A percentile compares a stretch with the other conserved stretches of the same genome.
phyloP scores from a whole-genome alignment of 2,329 filamentous ascomycete species.

The Alternaria alternata region DNA sequence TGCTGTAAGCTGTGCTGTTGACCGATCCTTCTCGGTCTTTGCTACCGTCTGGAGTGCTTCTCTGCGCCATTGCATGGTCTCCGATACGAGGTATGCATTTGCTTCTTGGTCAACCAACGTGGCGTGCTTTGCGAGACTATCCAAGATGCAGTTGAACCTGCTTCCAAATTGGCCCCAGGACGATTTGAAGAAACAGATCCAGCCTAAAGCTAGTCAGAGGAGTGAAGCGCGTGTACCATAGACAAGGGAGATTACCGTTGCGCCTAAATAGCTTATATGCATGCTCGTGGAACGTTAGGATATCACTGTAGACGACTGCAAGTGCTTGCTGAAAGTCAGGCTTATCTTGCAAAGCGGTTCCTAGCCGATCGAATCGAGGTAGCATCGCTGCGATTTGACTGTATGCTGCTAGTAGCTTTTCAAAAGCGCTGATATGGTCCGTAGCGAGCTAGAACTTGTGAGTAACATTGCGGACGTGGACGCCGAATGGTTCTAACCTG shows the following conservation, averaged over 20 bases:
- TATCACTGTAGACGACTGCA: not conserved
- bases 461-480: not conserved
- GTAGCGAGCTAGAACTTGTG: not conserved
- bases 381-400: not conserved
- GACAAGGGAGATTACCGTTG: not conserved
- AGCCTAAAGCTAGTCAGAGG: not conserved
- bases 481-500: not conserved
- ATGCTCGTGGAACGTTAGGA: not conserved
- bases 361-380: not conserved
- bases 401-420: not conserved
- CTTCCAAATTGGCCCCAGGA: not conserved
- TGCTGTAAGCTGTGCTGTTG: not conserved
- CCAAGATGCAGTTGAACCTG: not conserved
- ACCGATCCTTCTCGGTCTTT: not conserved
- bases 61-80: not conserved
- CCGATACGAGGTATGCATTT: not conserved
- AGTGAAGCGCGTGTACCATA: rapidly evolving
- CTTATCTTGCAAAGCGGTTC: not conserved
- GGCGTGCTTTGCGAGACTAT: not conserved
- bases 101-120: not conserved
- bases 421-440: not conserved
- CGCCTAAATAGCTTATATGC: not conserved
- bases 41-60: not conserved
- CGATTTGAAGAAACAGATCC: not conserved
- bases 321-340: not conserved